These are phyloP conservation scores for Massariosphaeria phaeospora DNA, from an alignment of 495 filamentous ascomycete genomes.

Conservation along the genomic window DNA sequence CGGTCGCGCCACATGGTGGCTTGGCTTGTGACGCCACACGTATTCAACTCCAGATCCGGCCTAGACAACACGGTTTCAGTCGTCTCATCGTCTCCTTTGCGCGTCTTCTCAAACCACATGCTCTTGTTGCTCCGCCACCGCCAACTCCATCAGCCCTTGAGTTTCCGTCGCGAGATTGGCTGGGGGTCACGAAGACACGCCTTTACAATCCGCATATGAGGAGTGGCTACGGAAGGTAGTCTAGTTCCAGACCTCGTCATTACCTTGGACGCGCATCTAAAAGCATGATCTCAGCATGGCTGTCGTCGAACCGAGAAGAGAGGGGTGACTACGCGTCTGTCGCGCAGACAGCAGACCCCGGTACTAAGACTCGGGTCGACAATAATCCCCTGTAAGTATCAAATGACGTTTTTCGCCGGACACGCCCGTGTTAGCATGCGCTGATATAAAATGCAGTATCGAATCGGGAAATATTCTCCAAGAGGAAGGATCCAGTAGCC, in stretches of 20 bases:
- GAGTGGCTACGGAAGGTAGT: no score
- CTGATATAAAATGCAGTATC: no score
- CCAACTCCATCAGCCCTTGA: neutral
- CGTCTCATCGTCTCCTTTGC: conserved; percentile 17
- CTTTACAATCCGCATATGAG: no score
- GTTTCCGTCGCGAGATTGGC: neutral
- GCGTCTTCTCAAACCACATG: neutral
- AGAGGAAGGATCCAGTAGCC: no score
- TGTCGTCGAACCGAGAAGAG: conserved; percentile 3
- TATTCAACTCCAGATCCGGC: conserved; percentile 12
- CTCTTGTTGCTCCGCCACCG: neutral
- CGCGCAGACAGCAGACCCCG: conserved; percentile 18
- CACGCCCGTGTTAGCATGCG: no score
- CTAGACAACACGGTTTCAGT: neutral
- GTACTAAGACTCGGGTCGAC: conserved; percentile 12
- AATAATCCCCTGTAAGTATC: conserved; percentile 7
- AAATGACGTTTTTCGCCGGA: no score
- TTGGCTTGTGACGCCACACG: neutral
- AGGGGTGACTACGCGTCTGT: conserved; percentile 17
- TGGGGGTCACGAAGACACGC: no score
- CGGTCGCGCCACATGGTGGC: neutral
- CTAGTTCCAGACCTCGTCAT: no score
- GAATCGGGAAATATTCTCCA: no score
- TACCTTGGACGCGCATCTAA: neutral
- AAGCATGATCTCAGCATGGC: conserved; percentile 11